phyloP scores from a whole-genome alignment of 2,329 filamentous ascomycete genomes.

The Trichoderma semiorbis region DNA sequence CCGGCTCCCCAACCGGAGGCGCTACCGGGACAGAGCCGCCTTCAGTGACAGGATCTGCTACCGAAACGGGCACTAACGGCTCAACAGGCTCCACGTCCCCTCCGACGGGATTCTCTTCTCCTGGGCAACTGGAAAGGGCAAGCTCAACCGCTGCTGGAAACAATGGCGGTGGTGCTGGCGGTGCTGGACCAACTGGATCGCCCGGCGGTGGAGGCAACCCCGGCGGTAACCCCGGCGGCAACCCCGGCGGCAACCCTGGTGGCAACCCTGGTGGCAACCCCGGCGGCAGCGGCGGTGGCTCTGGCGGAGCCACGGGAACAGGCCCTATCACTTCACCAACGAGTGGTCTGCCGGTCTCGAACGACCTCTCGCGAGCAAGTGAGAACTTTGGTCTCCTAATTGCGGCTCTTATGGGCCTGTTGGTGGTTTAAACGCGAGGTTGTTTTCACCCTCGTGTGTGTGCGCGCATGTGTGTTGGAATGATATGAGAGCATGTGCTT shows the following conservation, averaged over 20 bases:
- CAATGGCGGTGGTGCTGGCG: neutral
- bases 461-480: neutral
- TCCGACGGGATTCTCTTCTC: neutral
- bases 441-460: neutral
- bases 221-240: neutral
- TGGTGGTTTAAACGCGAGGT: neutral
- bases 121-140: neutral
- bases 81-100: neutral
- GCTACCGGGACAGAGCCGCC: neutral
- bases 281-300: neutral
- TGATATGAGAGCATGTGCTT: neutral
- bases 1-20: neutral
- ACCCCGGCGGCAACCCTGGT: neutral
- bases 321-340: neutral
- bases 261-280: neutral
- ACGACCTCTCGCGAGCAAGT: neutral
- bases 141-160: neutral
- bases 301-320: neutral
- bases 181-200: slow-evolving; percentile 1
- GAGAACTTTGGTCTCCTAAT: slow-evolving; percentile 7
- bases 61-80: neutral
- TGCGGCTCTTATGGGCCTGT: neutral
- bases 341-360: neutral
- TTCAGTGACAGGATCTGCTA: neutral
- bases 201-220: neutral